Percentiles rank a stretch among this genome's conserved stretches.
These are phyloP conservation scores for Malassezia dermatis DNA, from an alignment of 1,284 basidiomycete genomes.

Conservation along the genomic window DNA sequence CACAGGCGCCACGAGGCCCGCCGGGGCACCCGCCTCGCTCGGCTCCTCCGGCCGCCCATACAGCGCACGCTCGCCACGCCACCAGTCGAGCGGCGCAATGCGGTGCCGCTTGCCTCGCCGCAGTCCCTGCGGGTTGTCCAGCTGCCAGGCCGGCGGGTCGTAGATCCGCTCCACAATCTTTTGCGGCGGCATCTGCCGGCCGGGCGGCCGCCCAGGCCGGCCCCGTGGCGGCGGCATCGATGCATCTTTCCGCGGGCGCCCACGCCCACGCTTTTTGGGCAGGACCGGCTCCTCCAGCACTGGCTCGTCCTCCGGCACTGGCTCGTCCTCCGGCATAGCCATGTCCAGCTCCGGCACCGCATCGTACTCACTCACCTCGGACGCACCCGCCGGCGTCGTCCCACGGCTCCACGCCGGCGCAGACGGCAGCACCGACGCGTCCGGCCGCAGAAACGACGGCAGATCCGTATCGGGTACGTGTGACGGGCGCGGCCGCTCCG, in stretches of 20 bases:
- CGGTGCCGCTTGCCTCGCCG: constrained; percentile 65
- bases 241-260: constrained; percentile 14
- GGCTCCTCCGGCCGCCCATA: constrained; percentile 52
- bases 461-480: constrained; percentile 1
- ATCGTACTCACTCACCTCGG: not conserved
- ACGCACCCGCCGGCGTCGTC: not conserved
- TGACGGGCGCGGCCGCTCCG: not conserved
- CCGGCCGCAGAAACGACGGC: not conserved
- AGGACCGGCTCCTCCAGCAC: not conserved
- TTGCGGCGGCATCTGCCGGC: constrained; percentile 14
- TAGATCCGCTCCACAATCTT: constrained; percentile 16
- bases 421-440: not conserved
- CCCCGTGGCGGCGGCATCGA: constrained; percentile 13
- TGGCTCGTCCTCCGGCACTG: not conserved
- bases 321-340: not conserved
- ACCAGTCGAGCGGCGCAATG: constrained; percentile 72
- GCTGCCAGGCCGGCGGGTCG: constrained; percentile 16
- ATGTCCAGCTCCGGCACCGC: not conserved
- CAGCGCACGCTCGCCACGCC: constrained; percentile 81
- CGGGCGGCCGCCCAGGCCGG: constrained; percentile 11
- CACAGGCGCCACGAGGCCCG: constrained; percentile 56
- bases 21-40: constrained; percentile 29
- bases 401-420: not conserved
- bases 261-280: constrained; percentile 18
- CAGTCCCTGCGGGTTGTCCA: constrained; percentile 53